Evolutionary conservation across 768 basidiomycete genomes (phyloP), one percentile per base, ranked within the genome.

Genomic region (Lactifluus volemus): DNA sequence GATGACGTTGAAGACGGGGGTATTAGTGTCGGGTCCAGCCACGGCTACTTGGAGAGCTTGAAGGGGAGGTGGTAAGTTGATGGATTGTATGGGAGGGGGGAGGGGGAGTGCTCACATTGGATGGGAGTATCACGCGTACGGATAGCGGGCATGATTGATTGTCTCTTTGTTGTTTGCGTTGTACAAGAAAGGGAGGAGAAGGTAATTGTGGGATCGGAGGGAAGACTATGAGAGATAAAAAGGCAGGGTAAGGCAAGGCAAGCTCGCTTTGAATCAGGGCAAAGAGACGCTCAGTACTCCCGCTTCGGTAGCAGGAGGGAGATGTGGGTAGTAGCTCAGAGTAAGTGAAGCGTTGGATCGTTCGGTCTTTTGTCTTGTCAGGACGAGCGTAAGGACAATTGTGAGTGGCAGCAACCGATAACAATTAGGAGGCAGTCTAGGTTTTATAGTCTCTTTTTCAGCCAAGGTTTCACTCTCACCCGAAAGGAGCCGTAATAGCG

Each of bases 1-100:
- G 78, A 75, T 75, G 76, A 78, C 84, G 76, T 69, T 76, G 66
- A 85, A 72, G 53, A 77, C 70, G 68, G 88, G 86, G 55, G 79
- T 74, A 64, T 77, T 77, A 29, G 77, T 77, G 68, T 64, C 55
- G 30, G 70, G 70, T 58, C 78, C 78, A 76, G 84, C 84, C 73
- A 84, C 82, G 70, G 82, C 78, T 80, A 88, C 86, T 77, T 87
- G 84, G 77, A 88, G 86, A 79, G 83, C 84, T 87, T 68, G 17
- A 61, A 8, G 50, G 58, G 55, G 10, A 55, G 36, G 58, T 60
- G 47, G 60, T 25, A 25, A 25, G 25, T n/a, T n/a, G n/a, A n/a
- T n/a, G n/a, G n/a, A n/a, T n/a, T 25, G 49, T 48, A 41, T 1
- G 44, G 12, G 51, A 9, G 47, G 38, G 32, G 8, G 72, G 34